A percentile compares a stretch with the other conserved stretches of the same genome.
phyloP scores from a whole-genome alignment of 345 rosid species.

The Populus euphratica region DNA sequence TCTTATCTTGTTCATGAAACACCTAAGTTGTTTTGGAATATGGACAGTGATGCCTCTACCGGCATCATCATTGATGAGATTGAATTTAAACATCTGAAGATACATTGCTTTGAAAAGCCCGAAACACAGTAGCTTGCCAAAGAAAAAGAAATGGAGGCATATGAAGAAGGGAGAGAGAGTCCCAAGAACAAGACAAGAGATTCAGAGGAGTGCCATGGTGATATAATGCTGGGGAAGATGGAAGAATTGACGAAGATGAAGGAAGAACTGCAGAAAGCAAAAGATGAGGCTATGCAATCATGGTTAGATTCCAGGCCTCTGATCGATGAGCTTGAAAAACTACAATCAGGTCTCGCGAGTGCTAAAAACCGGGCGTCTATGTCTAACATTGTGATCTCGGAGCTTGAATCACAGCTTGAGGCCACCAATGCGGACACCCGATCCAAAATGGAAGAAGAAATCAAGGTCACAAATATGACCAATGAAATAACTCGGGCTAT shows the following conservation, averaged over 20 bases:
- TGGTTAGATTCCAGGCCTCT: slow-evolving; percentile 59
- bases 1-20: not conserved
- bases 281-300: slow-evolving; percentile 40
- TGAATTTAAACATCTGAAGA: no score
- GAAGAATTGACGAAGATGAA: slow-evolving; percentile 31
- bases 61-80: no score
- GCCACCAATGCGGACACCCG: slow-evolving; percentile 13
- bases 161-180: slow-evolving; percentile 4
- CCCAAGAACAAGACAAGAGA: not conserved
- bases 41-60: not conserved
- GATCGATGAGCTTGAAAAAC: slow-evolving; percentile 51
- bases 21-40: not conserved
- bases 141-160: slow-evolving; percentile 4
- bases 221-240: slow-evolving; percentile 21
- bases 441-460: slow-evolving; percentile 34
- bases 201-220: not conserved
- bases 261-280: slow-evolving; percentile 41
- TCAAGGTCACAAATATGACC: slow-evolving; percentile 15
- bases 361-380: slow-evolving; percentile 35
- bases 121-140: not conserved
- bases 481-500: slow-evolving; percentile 18
- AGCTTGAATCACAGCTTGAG: slow-evolving; percentile 38
- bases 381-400: slow-evolving; percentile 27
- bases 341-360: slow-evolving; percentile 30
- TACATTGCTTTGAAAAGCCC: no score